A percentile compares a stretch with the other conserved stretches of the same genome.
phyloP scores from a whole-genome alignment of 1,139 yeast genomes.

The Groenewaldozyma auringiensis region DNA sequence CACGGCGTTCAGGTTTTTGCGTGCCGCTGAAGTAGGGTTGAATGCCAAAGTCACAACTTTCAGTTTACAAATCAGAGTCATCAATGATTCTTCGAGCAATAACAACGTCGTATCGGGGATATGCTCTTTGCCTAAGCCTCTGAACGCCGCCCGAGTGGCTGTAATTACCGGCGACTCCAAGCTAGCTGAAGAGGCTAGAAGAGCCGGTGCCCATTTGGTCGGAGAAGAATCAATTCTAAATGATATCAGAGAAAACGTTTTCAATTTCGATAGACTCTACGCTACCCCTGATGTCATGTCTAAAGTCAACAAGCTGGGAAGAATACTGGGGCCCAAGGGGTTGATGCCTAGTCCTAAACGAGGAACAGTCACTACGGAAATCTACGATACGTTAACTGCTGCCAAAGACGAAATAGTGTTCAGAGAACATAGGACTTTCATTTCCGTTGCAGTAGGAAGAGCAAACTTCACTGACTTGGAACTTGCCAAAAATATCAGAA shows the following conservation, averaged over 20 bases:
- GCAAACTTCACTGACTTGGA: conserved; percentile 74
- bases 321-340: conserved; percentile 80
- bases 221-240: conserved; percentile 73
- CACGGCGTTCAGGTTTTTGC: conserved; percentile 63
- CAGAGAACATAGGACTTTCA: conserved; percentile 52
- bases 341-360: conserved; percentile 81
- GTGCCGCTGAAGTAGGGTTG: conserved; percentile 89
- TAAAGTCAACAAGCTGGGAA: conserved; percentile 58
- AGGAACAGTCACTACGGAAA: conserved; percentile 76
- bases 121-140: conserved; percentile 69
- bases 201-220: conserved; percentile 50
- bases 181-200: conserved; percentile 45
- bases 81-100: conserved; percentile 72
- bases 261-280: conserved; percentile 68
- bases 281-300: conserved; percentile 77
- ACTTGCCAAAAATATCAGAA: conserved; percentile 61
- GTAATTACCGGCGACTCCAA: conserved; percentile 59
- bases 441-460: conserved; percentile 69
- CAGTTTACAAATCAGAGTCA: conserved; percentile 55
- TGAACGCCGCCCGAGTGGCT: conserved; percentile 53
- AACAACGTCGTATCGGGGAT: conserved; percentile 56
- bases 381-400: conserved; percentile 44
- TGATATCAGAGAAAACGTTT: conserved; percentile 49
- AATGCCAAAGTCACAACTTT: conserved; percentile 62
- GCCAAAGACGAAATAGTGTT: conserved; percentile 62